Evolutionary conservation across 768 basidiomycete genomes (phyloP).

Genomic region (Paxillus ammoniavirescens): DNA sequence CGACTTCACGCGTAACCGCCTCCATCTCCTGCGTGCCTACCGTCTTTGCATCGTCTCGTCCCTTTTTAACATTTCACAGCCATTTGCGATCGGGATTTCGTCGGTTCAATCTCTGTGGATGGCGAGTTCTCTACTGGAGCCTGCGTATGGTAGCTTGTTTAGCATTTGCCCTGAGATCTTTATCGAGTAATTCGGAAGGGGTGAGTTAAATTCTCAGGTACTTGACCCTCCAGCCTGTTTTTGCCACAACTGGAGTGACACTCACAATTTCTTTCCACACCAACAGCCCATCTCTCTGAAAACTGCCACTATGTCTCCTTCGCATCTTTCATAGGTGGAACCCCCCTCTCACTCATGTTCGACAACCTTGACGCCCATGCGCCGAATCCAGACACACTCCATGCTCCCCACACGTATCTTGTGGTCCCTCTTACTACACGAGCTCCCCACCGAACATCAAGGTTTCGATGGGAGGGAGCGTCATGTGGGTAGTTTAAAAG

Average conservation of each 20-base stretch:
- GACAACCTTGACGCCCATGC: slow-evolving; percentile 75
- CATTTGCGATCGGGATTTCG: slow-evolving; percentile 53
- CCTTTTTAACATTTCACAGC: slow-evolving; percentile 72
- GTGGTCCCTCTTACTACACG: slow-evolving; percentile 9
- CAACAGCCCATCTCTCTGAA: slow-evolving; percentile 68
- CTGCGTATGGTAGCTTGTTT: slow-evolving; percentile 72
- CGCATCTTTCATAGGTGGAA: too few species aligned
- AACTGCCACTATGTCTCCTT: slow-evolving; percentile 83
- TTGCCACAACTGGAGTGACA: too few species aligned
- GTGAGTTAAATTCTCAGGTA: slow-evolving; percentile 42
- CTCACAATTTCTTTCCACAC: background rate
- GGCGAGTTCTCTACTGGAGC: slow-evolving; percentile 31
- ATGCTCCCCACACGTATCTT: background rate
- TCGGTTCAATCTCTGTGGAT: too few species aligned
- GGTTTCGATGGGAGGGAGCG: slow-evolving; percentile 60
- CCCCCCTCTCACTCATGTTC: slow-evolving; percentile 82
- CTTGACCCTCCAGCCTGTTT: background rate
- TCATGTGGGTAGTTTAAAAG: slow-evolving; percentile 55
- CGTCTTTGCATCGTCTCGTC: slow-evolving; percentile 61
- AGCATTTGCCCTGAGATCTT: slow-evolving; percentile 73
- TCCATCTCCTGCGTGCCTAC: too few species aligned
- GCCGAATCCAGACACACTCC: slow-evolving; percentile 7
- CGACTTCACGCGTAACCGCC: slow-evolving; percentile 58
- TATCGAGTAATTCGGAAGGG: slow-evolving; percentile 87
- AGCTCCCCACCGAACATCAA: slow-evolving; percentile 35